Percentiles rank a stretch among this genome's conserved stretches.
Evolutionary conservation across 1,284 basidiomycete genomes (phyloP).

Genomic region (Thelephora terrestris): DNA sequence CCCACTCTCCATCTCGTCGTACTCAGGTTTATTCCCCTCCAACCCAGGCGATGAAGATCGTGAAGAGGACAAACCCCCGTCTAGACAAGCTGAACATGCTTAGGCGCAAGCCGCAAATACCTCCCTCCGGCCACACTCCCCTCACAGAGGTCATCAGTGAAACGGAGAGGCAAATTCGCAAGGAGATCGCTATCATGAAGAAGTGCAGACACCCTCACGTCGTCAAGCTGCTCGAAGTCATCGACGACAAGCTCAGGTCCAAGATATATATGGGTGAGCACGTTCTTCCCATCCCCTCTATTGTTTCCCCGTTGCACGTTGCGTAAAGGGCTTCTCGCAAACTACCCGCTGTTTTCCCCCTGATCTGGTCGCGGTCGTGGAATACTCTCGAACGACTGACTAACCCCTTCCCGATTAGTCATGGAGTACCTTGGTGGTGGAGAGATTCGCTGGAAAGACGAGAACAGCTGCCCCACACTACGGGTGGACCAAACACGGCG

Average conservation of each 20-base stretch:
- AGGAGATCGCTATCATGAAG: slow-evolving; percentile 98
- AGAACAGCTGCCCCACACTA: slow-evolving; percentile 59
- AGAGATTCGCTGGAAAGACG: slow-evolving; percentile 82
- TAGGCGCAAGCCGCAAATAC: slow-evolving; percentile 45
- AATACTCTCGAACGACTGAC: not conserved
- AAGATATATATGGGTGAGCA: slow-evolving; percentile 89
- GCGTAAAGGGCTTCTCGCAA: not conserved
- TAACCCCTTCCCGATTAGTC: slow-evolving; percentile 35
- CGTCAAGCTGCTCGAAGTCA: slow-evolving; percentile 88
- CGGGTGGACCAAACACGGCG: slow-evolving; percentile 76
- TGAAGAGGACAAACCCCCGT: slow-evolving; percentile 50
- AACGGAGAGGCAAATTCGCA: slow-evolving; percentile 73
- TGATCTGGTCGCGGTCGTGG: slow-evolving; percentile 1
- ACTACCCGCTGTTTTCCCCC: not conserved
- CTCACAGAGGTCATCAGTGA: slow-evolving; percentile 54
- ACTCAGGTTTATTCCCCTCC: too few relatives aligned
- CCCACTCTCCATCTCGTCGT: not conserved
- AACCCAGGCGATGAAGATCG: slow-evolving; percentile 73
- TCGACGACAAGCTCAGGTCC: slow-evolving; percentile 85
- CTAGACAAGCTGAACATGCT: slow-evolving; percentile 47
- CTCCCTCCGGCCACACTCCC: slow-evolving; percentile 38
- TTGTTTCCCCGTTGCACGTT: slow-evolving; percentile 2
- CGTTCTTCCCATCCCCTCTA: slow-evolving; percentile 12
- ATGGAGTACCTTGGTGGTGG: slow-evolving; percentile 96
- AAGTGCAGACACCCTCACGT: slow-evolving; percentile 89